phyloP scores from a whole-genome alignment of 352 stramenopile genomes.

The Globisporangium splendens region DNA sequence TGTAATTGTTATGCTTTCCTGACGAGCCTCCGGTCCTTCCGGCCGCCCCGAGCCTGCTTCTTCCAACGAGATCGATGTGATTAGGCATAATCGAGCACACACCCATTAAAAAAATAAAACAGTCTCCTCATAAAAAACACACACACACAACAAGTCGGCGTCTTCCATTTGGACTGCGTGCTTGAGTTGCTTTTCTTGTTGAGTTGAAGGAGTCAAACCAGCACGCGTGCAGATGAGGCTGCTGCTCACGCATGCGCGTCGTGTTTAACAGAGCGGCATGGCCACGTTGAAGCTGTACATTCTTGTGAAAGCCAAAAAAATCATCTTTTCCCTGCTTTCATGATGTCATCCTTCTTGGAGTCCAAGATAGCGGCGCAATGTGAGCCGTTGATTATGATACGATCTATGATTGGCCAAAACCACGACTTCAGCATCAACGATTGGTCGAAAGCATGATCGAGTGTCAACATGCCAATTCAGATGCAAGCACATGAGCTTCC shows the following conservation, averaged over 20 bases:
- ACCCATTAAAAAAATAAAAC: slow-evolving; percentile 7
- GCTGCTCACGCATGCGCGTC: no score
- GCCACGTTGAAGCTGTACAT: neutral
- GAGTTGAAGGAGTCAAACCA: no score
- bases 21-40: slow-evolving; percentile 14
- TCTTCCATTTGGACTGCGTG: neutral
- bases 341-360: no score
- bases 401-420: neutral
- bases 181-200: neutral
- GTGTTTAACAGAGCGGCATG: no score
- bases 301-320: neutral
- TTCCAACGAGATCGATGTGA: slow-evolving; percentile 11
- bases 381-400: neutral
- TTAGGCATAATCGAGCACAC: slow-evolving; percentile 10
- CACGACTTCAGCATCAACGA: neutral
- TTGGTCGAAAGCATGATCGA: neutral
- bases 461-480: neutral
- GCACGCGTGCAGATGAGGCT: neutral
- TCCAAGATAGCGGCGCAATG: neutral
- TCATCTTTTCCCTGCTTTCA: neutral
- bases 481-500: neutral
- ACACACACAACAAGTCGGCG: neutral
- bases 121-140: slow-evolving; percentile 6
- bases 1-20: slow-evolving; percentile 32
- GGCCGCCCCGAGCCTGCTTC: no score